Evolutionary conservation across 192 early-diverging fungal species (phyloP).

Genomic region (Polychytrium aggregatum): DNA sequence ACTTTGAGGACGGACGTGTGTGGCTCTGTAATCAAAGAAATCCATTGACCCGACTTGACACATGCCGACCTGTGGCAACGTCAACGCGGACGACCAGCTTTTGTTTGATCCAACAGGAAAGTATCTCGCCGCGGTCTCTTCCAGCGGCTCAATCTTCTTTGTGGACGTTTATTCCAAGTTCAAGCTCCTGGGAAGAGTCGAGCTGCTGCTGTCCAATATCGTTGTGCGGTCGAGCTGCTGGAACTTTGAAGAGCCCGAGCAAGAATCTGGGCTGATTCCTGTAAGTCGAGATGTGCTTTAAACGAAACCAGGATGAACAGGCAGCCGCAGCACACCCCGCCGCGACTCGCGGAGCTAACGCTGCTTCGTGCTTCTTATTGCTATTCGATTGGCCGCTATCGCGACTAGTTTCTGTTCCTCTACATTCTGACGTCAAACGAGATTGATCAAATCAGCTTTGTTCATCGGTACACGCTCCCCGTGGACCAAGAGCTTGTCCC

Average conservation of each 20-base stretch:
- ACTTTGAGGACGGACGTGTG: too few species aligned
- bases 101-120: slow-evolving; percentile 28
- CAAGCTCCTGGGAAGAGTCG: slow-evolving; percentile 16
- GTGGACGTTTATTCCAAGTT: slow-evolving; percentile 17
- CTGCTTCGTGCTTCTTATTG: not conserved
- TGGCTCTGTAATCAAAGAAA: too few species aligned
- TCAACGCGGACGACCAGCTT: slow-evolving; percentile 12
- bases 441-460: slow-evolving; percentile 2
- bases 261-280: slow-evolving; percentile 1
- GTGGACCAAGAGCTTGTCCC: slow-evolving; percentile 10
- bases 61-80: too few species aligned
- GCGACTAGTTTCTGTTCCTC: slow-evolving; percentile 1
- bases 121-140: slow-evolving; percentile 15
- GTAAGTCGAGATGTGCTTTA: not conserved
- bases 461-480: slow-evolving; percentile 18
- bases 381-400: too few species aligned
- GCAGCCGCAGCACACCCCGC: not conserved
- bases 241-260: slow-evolving; percentile 25
- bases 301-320: slow-evolving; percentile 3
- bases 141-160: slow-evolving; percentile 9
- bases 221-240: too few species aligned
- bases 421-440: slow-evolving; percentile 4
- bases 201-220: too few species aligned
- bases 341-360: not conserved
- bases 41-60: too few species aligned